Base-by-base conservation (phyloP, 306 rosid genomes). In the Canavalia ensiformis region DNA sequence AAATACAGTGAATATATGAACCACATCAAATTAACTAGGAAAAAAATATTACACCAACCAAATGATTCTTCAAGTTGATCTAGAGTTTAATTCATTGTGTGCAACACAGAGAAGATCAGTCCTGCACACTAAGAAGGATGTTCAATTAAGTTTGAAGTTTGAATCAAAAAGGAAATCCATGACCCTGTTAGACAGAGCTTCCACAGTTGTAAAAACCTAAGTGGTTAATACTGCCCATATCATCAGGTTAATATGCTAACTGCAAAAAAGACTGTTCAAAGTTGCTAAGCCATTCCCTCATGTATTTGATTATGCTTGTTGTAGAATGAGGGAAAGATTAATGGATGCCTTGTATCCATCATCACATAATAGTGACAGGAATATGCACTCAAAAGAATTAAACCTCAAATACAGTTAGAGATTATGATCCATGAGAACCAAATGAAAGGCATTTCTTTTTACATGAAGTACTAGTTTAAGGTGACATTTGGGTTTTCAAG, bases 391-490 rank as follows among this genome's bases (percentile, higher is more conserved):
- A 34, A 60, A 66, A 56, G 4, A 58, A 69, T 34, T 58, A 4
- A 34, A 79, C 54, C 29, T 63, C 35, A 7, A 59, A 80, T 51
- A 44, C 64, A 60, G 49, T 58, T 8, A 42, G 64, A 49, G 51
- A 59, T 46, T 47, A 70, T 59, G 54, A 71, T 35, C 63, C 63
- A 71, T 52, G 74, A 77, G 35, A 70, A 62, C 58, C 78, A 77
- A 29, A 10, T 31, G 78, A 34, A 57, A 11, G 62, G 62, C 68
- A 50, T 60, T 33, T 60, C 51, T 70, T 69, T 58, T 69, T 46
- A 57, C 51, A 37, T 51, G 49, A 75, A 82, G 30, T 49, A 31
- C 58, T 39, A 10, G 39, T 45, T 69, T 72, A 69, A 76, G 71
- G 45, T 51, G 39, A 50, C 41, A 39, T 54, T 59, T 60, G 59